Evolutionary conservation across 192 early-diverging fungal genomes (phyloP).

Genomic region (Globomyces pollinis-pini): DNA sequence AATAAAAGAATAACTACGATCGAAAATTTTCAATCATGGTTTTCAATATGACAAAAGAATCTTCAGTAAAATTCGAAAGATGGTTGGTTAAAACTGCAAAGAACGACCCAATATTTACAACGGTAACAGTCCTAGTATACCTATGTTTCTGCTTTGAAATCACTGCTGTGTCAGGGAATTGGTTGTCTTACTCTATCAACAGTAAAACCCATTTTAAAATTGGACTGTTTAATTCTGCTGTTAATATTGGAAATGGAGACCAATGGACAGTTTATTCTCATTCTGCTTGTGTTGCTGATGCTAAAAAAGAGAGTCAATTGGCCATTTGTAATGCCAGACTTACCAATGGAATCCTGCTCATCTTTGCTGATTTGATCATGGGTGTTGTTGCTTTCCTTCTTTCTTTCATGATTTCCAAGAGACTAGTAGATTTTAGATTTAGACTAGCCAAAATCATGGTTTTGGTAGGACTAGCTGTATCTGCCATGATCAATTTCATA

Average conservation of each 20-base stretch:
- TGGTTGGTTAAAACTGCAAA: too few relatives aligned
- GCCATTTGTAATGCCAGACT: conserved; percentile 1
- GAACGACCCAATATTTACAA: too few relatives aligned
- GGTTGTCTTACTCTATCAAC: neutral
- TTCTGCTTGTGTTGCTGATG: neutral
- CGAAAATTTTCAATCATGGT: too few relatives aligned
- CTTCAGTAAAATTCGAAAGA: too few relatives aligned
- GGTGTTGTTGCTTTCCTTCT: neutral
- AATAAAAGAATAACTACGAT: too few relatives aligned
- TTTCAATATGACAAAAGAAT: too few relatives aligned
- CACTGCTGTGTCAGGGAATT: neutral
- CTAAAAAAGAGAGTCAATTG: neutral
- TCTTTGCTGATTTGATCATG: neutral
- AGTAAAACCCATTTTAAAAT: neutral
- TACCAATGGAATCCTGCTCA: conserved; percentile 1
- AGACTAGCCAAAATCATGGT: neutral
- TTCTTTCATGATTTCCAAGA: neutral
- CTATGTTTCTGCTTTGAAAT: conserved; percentile 2
- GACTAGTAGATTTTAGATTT: neutral
- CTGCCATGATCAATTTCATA: neutral
- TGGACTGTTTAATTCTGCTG: conserved; percentile 5
- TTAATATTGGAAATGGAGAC: too few relatives aligned
- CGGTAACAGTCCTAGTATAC: neutral
- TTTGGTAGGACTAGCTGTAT: too few relatives aligned
- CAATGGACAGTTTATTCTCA: neutral